Conservation (phyloP, 495 filamentous ascomycete genomes). For the Penicillium argentinense region DNA sequence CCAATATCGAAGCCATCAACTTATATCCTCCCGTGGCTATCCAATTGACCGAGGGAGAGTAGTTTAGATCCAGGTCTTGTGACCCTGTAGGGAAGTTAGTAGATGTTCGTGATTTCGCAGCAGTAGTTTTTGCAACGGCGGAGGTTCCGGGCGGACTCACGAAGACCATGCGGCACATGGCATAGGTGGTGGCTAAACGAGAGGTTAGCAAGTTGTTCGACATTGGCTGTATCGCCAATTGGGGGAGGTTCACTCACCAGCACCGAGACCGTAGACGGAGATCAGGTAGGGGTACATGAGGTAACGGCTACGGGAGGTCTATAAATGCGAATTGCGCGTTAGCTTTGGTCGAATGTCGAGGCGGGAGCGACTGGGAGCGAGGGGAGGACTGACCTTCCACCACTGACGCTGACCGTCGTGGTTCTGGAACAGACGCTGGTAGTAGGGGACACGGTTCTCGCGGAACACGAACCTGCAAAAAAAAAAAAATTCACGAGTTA, state of each 20-base stretch:
- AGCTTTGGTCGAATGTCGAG: conserved; percentile 9
- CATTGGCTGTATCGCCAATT: conserved; percentile 32
- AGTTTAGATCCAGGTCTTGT: conserved; percentile 85
- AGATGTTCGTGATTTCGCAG: conserved; percentile 1
- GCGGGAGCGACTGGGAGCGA: not conserved
- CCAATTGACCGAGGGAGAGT: conserved; percentile 8
- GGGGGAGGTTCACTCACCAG: conserved; percentile 45
- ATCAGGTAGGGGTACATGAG: conserved; percentile 74
- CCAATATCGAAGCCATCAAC: conserved; percentile 22
- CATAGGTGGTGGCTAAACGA: conserved; percentile 49
- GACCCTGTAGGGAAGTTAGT: conserved; percentile 54
- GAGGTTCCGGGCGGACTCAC: conserved; percentile 36
- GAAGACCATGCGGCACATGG: conserved; percentile 57
- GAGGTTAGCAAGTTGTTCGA: conserved; percentile 27
- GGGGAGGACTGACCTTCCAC: conserved; percentile 69
- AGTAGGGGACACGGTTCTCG: conserved; percentile 80
- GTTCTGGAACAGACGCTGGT: conserved; percentile 80
- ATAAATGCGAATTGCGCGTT: conserved; percentile 6
- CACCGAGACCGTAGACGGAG: conserved; percentile 60
- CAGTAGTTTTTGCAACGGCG: not conserved
- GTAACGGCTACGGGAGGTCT: conserved; percentile 64
- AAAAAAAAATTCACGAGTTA: conserved; percentile 8
- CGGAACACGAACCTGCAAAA: conserved; percentile 66
- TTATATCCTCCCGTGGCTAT: conserved; percentile 9
- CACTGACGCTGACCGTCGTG: conserved; percentile 81